Evolutionary conservation across 1,139 yeast genomes (phyloP).

Genomic region (Taphrina flavorubra): DNA sequence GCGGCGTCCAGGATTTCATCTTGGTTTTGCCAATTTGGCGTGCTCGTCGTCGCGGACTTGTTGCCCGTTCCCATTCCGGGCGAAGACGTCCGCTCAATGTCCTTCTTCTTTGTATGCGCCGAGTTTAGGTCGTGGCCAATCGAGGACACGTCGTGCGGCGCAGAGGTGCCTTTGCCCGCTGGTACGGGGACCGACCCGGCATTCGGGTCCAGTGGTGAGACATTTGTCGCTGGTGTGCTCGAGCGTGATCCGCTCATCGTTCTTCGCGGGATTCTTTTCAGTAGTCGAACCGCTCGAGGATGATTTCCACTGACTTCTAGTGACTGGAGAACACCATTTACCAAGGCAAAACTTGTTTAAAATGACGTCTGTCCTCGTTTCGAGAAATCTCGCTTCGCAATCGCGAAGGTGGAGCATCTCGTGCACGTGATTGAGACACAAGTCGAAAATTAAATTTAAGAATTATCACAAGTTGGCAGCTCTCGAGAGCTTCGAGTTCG

Average conservation of each 20-base stretch:
- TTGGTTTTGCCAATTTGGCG: constrained; percentile 37
- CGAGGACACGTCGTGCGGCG: constrained; percentile 9
- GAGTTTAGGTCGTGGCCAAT: constrained; percentile 35
- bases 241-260: background rate
- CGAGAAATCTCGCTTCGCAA: too few relatives aligned
- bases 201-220: constrained; percentile 27
- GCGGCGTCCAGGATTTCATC: constrained; percentile 33
- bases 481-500: background rate
- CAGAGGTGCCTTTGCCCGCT: background rate
- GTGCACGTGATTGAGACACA: too few relatives aligned
- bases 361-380: too few relatives aligned
- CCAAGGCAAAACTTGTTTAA: too few relatives aligned
- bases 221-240: constrained; percentile 14
- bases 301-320: too few relatives aligned
- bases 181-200: constrained; percentile 40
- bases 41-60: constrained; percentile 4
- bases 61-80: constrained; percentile 34
- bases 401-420: too few relatives aligned
- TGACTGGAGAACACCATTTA: too few relatives aligned
- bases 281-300: too few relatives aligned
- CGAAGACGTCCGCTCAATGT: constrained; percentile 8
- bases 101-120: constrained; percentile 19
- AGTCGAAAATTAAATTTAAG: too few relatives aligned
- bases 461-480: background rate
- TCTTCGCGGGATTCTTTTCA: too few relatives aligned